Base-by-base conservation (phyloP, 129 eudicot species). In the Rutidosis leptorrhynchoides region DNA sequence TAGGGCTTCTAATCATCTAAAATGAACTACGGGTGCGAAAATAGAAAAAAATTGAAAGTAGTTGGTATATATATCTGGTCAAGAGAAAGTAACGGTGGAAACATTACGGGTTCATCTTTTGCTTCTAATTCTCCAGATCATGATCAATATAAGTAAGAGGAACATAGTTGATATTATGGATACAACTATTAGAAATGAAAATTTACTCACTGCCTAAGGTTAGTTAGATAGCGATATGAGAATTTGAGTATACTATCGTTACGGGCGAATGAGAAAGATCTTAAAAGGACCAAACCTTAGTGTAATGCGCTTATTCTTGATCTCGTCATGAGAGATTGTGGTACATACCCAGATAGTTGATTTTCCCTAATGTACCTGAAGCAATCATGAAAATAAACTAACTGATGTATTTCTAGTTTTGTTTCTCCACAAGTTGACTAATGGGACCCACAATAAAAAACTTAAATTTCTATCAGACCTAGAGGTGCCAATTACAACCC, bases 261-360 rank as follows among this genome's bases (percentile, higher is more conserved):
- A n/a, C n/a, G n/a, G n/a, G n/a, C n/a, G 17, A 28, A 27, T 48
- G 53, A 66, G 23, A 24, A 52, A 26, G 19, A 70, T 58, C 5
- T 58, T 12, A 30, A 52, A 53, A 54, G 58, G 17, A 21, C 32
- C 46, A 21, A 54, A 75, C 74, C 74, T 60, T 59, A 75, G 64
- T 59, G 43, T 67, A 75, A 64, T 60, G 37, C 59, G 33, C 79
- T 63, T 35, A 17, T 37, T 64, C 49, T 67, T 75, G 79, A 75
- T 75, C 69, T 75, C 52, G 32, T 74, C 63, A 75, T 48, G 53
- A 75, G 79, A 68, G 74, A 35, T 45, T 35, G 27, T 24, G 79
- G 69, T 24, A 75, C 63, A 67, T 51, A 48, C 25, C 79, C 79
- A 32, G 57, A 75, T 35, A 67, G 26, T 49, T 58, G 74, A 59